These are phyloP conservation scores for Rheum nobile DNA, from an alignment of 148 eudicot genomes.

Conservation along the genomic window DNA sequence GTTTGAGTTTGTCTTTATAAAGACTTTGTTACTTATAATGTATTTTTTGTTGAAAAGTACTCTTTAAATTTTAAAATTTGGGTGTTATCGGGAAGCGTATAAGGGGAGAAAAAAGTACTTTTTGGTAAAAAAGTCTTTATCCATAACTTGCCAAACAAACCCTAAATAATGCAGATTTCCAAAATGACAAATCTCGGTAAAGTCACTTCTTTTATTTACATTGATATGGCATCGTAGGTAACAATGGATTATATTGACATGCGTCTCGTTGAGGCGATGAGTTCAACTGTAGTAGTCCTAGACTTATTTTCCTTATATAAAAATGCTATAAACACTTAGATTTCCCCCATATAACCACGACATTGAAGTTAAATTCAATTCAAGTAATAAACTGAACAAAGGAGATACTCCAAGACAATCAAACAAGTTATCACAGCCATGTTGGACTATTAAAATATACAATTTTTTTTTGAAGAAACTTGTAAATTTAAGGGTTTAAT, in stretches of 20 bases:
- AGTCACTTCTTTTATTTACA: background rate
- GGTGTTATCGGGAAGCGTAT: too few relatives aligned
- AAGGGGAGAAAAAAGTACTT: too few relatives aligned
- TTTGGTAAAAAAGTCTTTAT: too few relatives aligned
- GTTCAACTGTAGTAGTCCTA: background rate
- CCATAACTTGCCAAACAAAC: too few relatives aligned
- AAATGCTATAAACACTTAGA: background rate
- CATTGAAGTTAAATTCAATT: background rate
- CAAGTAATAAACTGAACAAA: background rate
- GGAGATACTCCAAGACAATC: background rate
- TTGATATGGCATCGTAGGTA: too few relatives aligned
- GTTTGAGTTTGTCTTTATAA: too few relatives aligned
- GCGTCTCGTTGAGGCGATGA: too few relatives aligned
- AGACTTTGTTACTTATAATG: too few relatives aligned
- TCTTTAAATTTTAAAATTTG: too few relatives aligned
- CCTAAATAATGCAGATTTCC: too few relatives aligned
- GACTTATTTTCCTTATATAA: background rate
- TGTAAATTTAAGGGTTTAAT: constrained; percentile 2
- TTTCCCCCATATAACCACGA: background rate
- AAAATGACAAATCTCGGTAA: background rate
- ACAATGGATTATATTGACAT: too few relatives aligned
- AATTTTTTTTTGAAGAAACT: background rate
- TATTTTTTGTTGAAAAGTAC: too few relatives aligned
- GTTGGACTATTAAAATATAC: background rate
- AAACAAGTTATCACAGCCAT: background rate